Conservation (phyloP, 2,329 filamentous ascomycete genomes). For the Curvularia eragrostidis region DNA sequence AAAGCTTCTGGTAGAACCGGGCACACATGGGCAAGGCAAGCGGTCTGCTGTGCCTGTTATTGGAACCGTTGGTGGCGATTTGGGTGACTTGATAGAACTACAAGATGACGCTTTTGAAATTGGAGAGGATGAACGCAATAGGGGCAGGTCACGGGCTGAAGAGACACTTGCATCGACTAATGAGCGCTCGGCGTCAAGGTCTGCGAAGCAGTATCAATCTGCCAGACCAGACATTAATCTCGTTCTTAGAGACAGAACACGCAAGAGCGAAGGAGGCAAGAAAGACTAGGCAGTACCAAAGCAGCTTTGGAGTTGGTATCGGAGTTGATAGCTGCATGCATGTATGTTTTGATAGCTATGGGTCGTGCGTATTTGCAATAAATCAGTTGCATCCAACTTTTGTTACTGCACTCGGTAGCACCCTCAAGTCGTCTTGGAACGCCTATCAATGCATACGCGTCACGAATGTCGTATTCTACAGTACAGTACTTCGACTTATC, state of each 20-base stretch:
- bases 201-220: conserved; percentile 39
- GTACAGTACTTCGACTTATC: neutral
- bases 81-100: conserved; percentile 74
- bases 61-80: conserved; percentile 54
- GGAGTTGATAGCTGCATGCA: conserved; percentile 17
- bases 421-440: neutral
- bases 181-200: conserved; percentile 22
- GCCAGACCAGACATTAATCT: conserved; percentile 42
- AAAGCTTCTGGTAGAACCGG: conserved; percentile 45
- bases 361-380: conserved; percentile 14
- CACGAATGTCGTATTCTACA: neutral
- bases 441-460: neutral
- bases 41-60: conserved; percentile 44
- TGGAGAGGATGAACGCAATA: conserved; percentile 41
- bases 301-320: conserved; percentile 7
- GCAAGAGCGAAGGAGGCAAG: conserved; percentile 36
- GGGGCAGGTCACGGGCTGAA: conserved; percentile 33
- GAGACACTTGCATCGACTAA: conserved; percentile 24
- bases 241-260: conserved; percentile 36
- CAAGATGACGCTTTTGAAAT: conserved; percentile 62
- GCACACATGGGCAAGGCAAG: conserved; percentile 39
- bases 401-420: neutral
- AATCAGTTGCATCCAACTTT: conserved; percentile 1
- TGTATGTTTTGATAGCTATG: conserved; percentile 10
- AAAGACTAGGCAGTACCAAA: conserved; percentile 32